A percentile compares a stretch with the other conserved stretches of the same genome.
Evolutionary conservation across 177 flowering plant genomes (phyloP).

Genomic region (Vitis hybrid): DNA sequence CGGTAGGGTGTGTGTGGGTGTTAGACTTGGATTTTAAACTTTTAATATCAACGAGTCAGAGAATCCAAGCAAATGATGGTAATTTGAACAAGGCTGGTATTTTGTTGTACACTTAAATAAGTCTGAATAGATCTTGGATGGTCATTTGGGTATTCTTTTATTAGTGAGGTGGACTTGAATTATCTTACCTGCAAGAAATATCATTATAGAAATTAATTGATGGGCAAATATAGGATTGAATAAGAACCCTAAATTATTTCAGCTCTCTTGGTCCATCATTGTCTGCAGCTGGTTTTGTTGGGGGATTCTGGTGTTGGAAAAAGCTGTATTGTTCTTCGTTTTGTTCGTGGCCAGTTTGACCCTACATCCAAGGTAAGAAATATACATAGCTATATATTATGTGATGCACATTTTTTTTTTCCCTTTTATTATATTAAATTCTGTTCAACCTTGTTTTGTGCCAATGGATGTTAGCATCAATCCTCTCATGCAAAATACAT

Average conservation of each 20-base stretch:
- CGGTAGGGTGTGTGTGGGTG: no score
- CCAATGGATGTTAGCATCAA: constrained; percentile 1
- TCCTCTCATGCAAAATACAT: background rate
- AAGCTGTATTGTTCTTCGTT: constrained; percentile 98
- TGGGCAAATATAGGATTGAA: background rate
- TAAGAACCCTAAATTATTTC: background rate
- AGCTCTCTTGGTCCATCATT: background rate
- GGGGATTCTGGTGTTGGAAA: constrained; percentile 99
- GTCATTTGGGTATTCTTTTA: background rate
- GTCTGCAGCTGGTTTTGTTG: constrained; percentile 75
- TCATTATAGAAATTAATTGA: background rate
- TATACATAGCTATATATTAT: background rate
- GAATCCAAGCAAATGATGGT: no score
- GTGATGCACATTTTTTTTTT: background rate
- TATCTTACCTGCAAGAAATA: background rate
- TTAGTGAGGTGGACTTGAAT: no score
- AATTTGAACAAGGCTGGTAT: no score
- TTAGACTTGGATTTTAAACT: no score
- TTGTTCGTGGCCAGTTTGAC: constrained; percentile 99
- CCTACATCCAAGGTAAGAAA: constrained; percentile 90
- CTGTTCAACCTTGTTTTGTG: background rate
- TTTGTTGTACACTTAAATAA: no score
- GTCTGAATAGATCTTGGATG: background rate
- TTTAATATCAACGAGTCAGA: no score
- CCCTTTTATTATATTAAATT: background rate